Evolutionary conservation across 306 rosid genomes (phyloP).

Genomic region (Glycine latifolia): DNA sequence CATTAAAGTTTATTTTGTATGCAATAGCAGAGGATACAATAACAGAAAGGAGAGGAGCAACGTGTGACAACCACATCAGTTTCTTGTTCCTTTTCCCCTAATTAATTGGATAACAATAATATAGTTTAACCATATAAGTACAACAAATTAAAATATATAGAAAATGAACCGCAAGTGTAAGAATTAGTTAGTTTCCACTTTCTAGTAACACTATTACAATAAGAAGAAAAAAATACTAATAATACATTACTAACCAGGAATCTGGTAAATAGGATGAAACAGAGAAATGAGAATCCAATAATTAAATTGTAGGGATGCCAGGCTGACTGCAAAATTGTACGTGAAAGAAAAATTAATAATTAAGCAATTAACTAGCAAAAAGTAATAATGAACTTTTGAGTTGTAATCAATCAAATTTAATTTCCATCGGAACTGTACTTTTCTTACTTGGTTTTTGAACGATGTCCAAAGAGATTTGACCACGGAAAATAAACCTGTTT

Average conservation of each 20-base stretch:
- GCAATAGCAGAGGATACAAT: constrained; percentile 65
- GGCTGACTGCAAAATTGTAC: constrained; percentile 44
- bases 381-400: not conserved
- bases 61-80: constrained; percentile 70
- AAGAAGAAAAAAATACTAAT: too few relatives aligned
- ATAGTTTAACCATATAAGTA: not conserved
- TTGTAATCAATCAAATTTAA: not conserved
- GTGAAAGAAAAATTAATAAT: constrained; percentile 10
- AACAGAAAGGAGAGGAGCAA: constrained; percentile 74
- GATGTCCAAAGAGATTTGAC: constrained; percentile 54
- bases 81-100: constrained; percentile 70
- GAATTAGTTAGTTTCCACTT: not conserved
- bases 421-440: not conserved
- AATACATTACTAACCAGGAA: constrained; percentile 57
- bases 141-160: not conserved
- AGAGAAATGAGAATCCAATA: constrained; percentile 67
- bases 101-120: not conserved
- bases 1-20: constrained; percentile 55
- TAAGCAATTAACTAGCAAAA: constrained; percentile 55
- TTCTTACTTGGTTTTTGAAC: constrained; percentile 45
- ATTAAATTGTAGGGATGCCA: constrained; percentile 68
- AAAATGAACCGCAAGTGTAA: not conserved
- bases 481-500: constrained; percentile 54
- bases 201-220: too few relatives aligned
- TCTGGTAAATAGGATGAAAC: constrained; percentile 62